Evolutionary conservation across 345 rosid genomes (phyloP), one percentile per base, ranked within the genome.

Genomic region (Eucalyptus caleyi): DNA sequence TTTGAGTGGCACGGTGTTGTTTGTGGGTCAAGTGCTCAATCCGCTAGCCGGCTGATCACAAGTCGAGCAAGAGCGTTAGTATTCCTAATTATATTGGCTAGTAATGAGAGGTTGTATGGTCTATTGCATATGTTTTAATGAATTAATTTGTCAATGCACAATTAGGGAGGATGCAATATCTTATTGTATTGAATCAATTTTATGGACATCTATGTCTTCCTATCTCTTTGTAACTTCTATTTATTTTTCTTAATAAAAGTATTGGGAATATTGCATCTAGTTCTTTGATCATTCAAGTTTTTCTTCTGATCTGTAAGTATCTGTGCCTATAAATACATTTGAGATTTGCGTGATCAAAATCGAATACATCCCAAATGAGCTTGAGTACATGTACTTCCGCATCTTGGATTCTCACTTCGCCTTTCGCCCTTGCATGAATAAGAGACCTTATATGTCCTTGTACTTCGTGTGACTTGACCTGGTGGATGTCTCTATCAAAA

Each of bases 11-110:
- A 87, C 50, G 47, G 60, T 89, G 32, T 81, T 86, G 34, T 89
- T 89, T 50, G 54, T 87, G 37, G 90, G 88, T 27, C 88, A 87
- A 86, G 90, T 89, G 49, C 88, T 89, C 54, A 72, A 89, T 89
- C 90, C 90, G 6, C 82, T 51, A n/a, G 51, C 45, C 27, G 51
- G 26, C 86, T 87, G 86, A 87, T 83, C 11, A 50, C 19, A n/a
- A 11, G 7, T 37, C 8, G 13, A n/a, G 21, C 45, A 9, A 72
- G 82, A 72, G 45, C 45, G 6, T 19, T 5, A 72, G 45, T 72
- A 19, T 72, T 72, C 82, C 26, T 10, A 18, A 72, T 50, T 0
- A 6, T 50, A 50, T 16, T 16, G 53, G 53, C 53, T 50, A 50
- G 19, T 50, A 50, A 72, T 6, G 44, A 34, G 82, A 72, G 82